Evolutionary conservation across 2,329 filamentous ascomycete genomes (phyloP), one percentile per base, ranked within the genome.

Genomic region (Colletotrichum sp.): DNA sequence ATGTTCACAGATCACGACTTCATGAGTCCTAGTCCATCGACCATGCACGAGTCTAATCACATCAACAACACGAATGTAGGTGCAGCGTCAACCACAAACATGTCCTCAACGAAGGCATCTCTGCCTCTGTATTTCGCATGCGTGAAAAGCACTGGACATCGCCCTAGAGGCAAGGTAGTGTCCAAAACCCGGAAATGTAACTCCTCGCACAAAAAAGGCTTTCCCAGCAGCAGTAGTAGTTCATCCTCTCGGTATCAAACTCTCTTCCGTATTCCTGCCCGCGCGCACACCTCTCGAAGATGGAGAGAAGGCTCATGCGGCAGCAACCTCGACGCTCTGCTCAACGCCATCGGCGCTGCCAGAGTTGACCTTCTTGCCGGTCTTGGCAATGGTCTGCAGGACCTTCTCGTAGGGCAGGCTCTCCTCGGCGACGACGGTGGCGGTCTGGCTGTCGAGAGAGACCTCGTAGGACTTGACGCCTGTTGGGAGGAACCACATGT

Each of bases 311-410:
- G 32, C 32, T 26, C 69, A 76, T 66, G 74, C 73, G 69, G 44
- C 30, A 60, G 57, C 30, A 49, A 76, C 81, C 81, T 88, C 88
- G 77, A 92, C 84, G 77, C 89, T 89, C 84, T 87, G 86, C 73
- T 84, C 83, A 76, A 90, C 89, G 71, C 94, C 94, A 83, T 96
- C 94, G 28, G 90, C 93, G 88, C 92, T 91, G 80, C 90, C 94
- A 32, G 90, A 92, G 86, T 94, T 98, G 84, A 98, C 93, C 82
- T 94, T 94, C 92, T 98, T 98, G 82, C 96, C 96, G 15, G 96
- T 98, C 92, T 98, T 98, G 90, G 94, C 93, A 85, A 98, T 98
- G 85, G 95, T 98, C 83, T 91, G 90, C 77, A 98, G 92, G 75
- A 98, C 95, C 65, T 92, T 95, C 79, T 95, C 92, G 88, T 96